A percentile compares a stretch with the other conserved stretches of the same genome.
phyloP scores from a whole-genome alignment of 768 basidiomycete genomes.

The Lactarius sanguifluus region DNA sequence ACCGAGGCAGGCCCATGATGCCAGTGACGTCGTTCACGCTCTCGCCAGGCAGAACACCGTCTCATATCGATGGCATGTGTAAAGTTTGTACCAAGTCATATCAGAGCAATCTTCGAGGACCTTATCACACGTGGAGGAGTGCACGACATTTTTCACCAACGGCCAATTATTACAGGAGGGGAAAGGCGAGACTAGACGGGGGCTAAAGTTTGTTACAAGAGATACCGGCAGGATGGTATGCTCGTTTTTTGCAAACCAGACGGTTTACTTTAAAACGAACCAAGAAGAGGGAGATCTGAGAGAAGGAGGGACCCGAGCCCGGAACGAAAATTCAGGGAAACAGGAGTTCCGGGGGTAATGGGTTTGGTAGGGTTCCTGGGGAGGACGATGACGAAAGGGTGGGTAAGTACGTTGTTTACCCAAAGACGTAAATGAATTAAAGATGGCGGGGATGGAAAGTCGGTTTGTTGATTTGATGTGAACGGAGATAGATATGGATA shows the following conservation, averaged over 20 bases:
- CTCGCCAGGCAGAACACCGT: slow-evolving; percentile 12
- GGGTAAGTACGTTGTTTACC: slow-evolving; percentile 28
- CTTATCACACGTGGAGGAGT: slow-evolving; percentile 20
- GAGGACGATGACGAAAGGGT: slow-evolving; percentile 24
- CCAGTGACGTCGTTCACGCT: slow-evolving; percentile 24
- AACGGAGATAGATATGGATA: slow-evolving; percentile 29
- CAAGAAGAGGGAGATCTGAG: slow-evolving; percentile 23
- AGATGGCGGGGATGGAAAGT: slow-evolving; percentile 26
- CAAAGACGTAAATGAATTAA: slow-evolving; percentile 28
- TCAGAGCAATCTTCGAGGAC: slow-evolving; percentile 21
- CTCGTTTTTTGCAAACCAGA: slow-evolving; percentile 12
- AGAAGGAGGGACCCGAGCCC: slow-evolving; percentile 16
- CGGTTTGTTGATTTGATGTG: slow-evolving; percentile 27
- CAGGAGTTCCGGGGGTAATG: slow-evolving; percentile 25
- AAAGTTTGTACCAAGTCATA: slow-evolving; percentile 19
- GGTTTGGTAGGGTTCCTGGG: slow-evolving; percentile 25
- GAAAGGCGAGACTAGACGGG: neutral
- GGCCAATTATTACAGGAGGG: neutral
- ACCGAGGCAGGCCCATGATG: slow-evolving; percentile 28
- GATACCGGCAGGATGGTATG: slow-evolving; percentile 23
- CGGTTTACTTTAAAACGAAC: slow-evolving; percentile 17
- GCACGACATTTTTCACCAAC: slow-evolving; percentile 16
- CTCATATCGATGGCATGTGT: slow-evolving; percentile 27
- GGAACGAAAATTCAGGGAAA: slow-evolving; percentile 21
- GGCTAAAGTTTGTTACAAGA: slow-evolving; percentile 17